Evolutionary conservation across 2,329 filamentous ascomycete species (phyloP), one percentile per base, ranked within the genome.

Genomic region (Aaosphaeria arxii): DNA sequence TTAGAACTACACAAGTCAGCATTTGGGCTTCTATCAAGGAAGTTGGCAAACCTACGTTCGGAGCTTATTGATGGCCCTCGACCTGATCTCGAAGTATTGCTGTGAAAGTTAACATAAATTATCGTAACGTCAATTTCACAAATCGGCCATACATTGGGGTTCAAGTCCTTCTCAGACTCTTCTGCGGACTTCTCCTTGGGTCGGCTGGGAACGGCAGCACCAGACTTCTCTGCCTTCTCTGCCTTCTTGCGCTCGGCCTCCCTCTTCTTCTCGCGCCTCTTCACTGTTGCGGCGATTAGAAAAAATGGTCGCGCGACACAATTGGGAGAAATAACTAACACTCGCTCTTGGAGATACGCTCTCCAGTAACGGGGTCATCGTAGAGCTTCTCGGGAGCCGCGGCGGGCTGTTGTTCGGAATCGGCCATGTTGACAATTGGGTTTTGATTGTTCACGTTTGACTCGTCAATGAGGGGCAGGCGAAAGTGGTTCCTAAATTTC

Each of bases 81-180:
- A 95, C 54, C 94, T 88, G 69, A 97, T 95, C 77, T 99, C 94
- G 70, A 96, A 96, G 79, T 97, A 99, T 86, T 89, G 86, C 83
- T 87, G 63, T 11, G 30, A 30, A 45, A 42, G 33, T 24, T 24
- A 24, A 24, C 17, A 24, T 24, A 24, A 24, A 24, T 24, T 24
- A 24, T 24, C 17, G 17, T 24, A 24, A 24, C 3, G 17, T 24
- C 17, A 45, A 40, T 33, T 13, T 30, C 11, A 1, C 5, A 36
- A 5, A 42, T 24, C 69, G 66, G 30, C 77, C 79, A 67, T 65
- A 87, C 85, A 69, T 89, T 89, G 40, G 86, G 85, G 58, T 83
- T 88, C 64, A 89, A 69, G 68, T 96, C 87, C 24, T 76, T 77
- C 65, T 90, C 88, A 52, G 87, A 83, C 33, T 86, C 77, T 59